phyloP scores from a whole-genome alignment of 257 asterid genomes.

The Coffea canephora region DNA sequence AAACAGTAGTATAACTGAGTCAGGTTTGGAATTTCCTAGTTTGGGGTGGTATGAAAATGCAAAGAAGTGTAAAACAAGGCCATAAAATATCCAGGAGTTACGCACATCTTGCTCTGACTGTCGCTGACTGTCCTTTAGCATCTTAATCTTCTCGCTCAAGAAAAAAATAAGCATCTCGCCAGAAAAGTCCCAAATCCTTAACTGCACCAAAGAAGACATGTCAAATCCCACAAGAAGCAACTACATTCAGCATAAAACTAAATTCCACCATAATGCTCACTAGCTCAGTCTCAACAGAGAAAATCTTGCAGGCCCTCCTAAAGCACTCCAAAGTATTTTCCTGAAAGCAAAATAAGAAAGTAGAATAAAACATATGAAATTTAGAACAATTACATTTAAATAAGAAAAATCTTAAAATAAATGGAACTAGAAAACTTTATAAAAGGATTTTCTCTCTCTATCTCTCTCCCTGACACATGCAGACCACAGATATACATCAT shows the following conservation, averaged over 20 bases:
- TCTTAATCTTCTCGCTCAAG: slow-evolving; percentile 60
- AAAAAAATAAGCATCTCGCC: slow-evolving; percentile 72
- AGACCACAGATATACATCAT: neutral
- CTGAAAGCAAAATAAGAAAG: slow-evolving; percentile 38
- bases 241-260: slow-evolving; percentile 2
- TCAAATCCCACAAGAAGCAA: slow-evolving; percentile 29
- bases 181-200: slow-evolving; percentile 91
- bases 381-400: neutral
- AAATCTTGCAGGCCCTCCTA: slow-evolving; percentile 90
- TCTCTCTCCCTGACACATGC: neutral
- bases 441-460: neutral
- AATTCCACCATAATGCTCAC: slow-evolving; percentile 44
- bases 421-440: neutral
- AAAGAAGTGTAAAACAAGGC: neutral
- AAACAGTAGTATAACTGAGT: neutral
- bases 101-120: slow-evolving; percentile 86
- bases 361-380: slow-evolving; percentile 17
- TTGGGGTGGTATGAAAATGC: slow-evolving; percentile 7
- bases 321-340: slow-evolving; percentile 86
- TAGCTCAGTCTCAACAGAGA: slow-evolving; percentile 66
- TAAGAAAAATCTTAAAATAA: neutral
- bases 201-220: slow-evolving; percentile 42
- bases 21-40: neutral
- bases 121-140: slow-evolving; percentile 59
- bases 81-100: slow-evolving; percentile 15